Evolutionary conservation across 768 basidiomycete genomes (phyloP), one percentile per base, ranked within the genome.

Genomic region (Xerocomellus intermedius): DNA sequence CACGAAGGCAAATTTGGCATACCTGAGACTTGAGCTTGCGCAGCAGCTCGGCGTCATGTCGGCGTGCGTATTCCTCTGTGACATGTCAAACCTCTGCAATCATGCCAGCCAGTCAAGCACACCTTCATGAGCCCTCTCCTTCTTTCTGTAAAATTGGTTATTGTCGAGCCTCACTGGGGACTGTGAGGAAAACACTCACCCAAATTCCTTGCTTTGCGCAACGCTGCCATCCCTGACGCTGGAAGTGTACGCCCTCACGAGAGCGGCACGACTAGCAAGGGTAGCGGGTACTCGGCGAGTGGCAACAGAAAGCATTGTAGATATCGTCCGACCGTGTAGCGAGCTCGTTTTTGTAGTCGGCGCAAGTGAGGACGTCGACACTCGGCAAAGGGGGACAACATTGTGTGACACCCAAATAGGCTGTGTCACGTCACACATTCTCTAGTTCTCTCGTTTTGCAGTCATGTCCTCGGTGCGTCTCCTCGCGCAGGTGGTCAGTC

Each of bases 41-140:
- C 39, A 90, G 64, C 51, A 82, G 76, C 61, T 78, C 80, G 13
- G 69, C 63, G 54, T 89, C 88, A 52, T 84, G 84, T 55, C 74
- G 68, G 52, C 79, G 83, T 44, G 79, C 75, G 59, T 84, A 89
- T 72, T 87, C 79, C 54, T 87, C 88, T 90, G 59, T 35, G 44
- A 21, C 48, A 19, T 19, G 56, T 62, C 16, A 63, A n/a, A 33
- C 49, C 8, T 8, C 21, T 39, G 6, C 5, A 16, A 6, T 12
- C 21, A 32, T 49, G 16, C 24, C n/a, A 22, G 8, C 16, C n/a
- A 14, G 12, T 67, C 54, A 22, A 63, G 33, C 55, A 42, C 16
- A 77, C 81, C 78, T 73, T 90, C 88, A 48, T 87, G 80, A 19
- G 87, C 88, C 66, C 80, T 84, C 69, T 89, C 88, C 71, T 82